Percentiles rank a stretch among this genome's conserved stretches.
These are phyloP conservation scores for Mediolabrus comicus DNA, from an alignment of 108 stramenopile genomes.

Conservation along the genomic window DNA sequence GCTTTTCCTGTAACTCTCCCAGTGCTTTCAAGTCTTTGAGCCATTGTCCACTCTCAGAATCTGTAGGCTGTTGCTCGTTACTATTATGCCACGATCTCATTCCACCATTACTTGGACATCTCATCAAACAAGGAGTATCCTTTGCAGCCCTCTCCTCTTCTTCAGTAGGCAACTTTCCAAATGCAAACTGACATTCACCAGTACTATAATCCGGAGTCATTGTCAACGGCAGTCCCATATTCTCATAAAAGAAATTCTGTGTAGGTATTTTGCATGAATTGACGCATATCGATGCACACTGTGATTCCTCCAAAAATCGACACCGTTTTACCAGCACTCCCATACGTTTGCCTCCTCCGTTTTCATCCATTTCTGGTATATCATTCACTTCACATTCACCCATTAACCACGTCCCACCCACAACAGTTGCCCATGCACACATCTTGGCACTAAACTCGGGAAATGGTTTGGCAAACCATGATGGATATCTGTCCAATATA, in stretches of 20 bases:
- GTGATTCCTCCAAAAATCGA: slow-evolving; percentile 89
- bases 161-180: slow-evolving; percentile 64
- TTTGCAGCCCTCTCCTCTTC: slow-evolving; percentile 65
- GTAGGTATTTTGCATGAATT: slow-evolving; percentile 95
- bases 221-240: slow-evolving; percentile 84
- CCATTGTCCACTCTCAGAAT: slow-evolving; percentile 4
- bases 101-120: slow-evolving; percentile 73
- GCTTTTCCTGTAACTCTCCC: background rate
- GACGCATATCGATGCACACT: slow-evolving; percentile 91
- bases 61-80: background rate
- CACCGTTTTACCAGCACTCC: slow-evolving; percentile 90
- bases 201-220: slow-evolving; percentile 91
- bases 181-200: slow-evolving; percentile 83
- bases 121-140: slow-evolving; percentile 70
- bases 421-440: slow-evolving; percentile 89
- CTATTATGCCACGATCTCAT: slow-evolving; percentile 60
- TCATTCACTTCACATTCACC: slow-evolving; percentile 90
- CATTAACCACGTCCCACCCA: slow-evolving; percentile 91
- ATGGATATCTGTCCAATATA: slow-evolving; percentile 56
- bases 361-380: slow-evolving; percentile 45
- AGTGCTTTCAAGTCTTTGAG: slow-evolving; percentile 14
- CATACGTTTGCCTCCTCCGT: slow-evolving; percentile 52
- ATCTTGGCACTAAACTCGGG: slow-evolving; percentile 79
- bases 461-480: slow-evolving; percentile 77
- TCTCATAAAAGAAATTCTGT: slow-evolving; percentile 85